Conservation (phyloP, 2,329 filamentous ascomycete species). For the Scedosporium aurantiacum region DNA sequence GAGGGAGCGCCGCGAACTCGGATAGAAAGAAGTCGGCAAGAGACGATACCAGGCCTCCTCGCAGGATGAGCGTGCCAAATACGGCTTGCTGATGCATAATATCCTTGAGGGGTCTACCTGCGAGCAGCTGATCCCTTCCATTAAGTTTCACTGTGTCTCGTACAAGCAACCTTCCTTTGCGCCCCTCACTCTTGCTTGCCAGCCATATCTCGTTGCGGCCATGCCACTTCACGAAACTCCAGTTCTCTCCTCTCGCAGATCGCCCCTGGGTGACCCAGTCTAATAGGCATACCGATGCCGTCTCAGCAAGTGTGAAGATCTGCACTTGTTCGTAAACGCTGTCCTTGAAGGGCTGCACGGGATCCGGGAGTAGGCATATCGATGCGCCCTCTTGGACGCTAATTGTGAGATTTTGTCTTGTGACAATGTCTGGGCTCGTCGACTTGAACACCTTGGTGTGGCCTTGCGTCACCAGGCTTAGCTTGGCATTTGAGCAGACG, state of each 20-base stretch:
- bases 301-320: slow-evolving; percentile 52
- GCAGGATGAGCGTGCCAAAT: slow-evolving; percentile 75
- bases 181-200: slow-evolving; percentile 18
- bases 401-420: slow-evolving; percentile 45
- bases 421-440: slow-evolving; percentile 39
- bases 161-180: slow-evolving; percentile 55
- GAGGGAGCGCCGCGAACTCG: slow-evolving; percentile 67
- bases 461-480: slow-evolving; percentile 61
- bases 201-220: slow-evolving; percentile 84
- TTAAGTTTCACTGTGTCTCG: slow-evolving; percentile 75
- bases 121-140: slow-evolving; percentile 30
- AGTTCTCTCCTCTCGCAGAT: slow-evolving; percentile 74
- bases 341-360: slow-evolving; percentile 78
- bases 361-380: slow-evolving; percentile 70
- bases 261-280: slow-evolving; percentile 94
- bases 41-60: slow-evolving; percentile 56
- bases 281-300: slow-evolving; percentile 62
- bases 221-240: slow-evolving; percentile 69
- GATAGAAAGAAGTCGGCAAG: slow-evolving; percentile 65
- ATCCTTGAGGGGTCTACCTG: slow-evolving; percentile 33
- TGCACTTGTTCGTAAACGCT: slow-evolving; percentile 81
- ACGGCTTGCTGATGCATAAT: slow-evolving; percentile 68
- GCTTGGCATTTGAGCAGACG: slow-evolving; percentile 51
- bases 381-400: slow-evolving; percentile 38
- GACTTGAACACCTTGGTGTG: slow-evolving; percentile 96